phyloP scores from a whole-genome alignment of 2,329 filamentous ascomycete species.

The Talaromyces sp. region DNA sequence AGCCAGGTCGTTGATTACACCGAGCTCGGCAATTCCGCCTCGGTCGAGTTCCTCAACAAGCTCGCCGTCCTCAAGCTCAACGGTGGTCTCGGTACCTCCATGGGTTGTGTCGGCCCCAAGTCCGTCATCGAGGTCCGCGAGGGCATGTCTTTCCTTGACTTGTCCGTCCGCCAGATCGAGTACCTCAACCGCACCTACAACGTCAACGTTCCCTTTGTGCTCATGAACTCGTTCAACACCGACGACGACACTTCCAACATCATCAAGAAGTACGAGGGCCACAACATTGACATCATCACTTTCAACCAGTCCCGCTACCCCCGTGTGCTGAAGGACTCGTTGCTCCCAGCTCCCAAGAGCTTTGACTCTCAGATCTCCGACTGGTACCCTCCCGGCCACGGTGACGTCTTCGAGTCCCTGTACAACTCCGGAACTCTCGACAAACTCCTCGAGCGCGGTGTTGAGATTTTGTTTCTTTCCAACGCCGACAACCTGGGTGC shows the following conservation, averaged over 20 bases:
- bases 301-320: slow-evolving; percentile 99
- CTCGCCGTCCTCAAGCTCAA: slow-evolving; percentile 98
- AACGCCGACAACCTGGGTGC: slow-evolving; percentile 98
- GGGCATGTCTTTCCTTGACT: slow-evolving; percentile 99
- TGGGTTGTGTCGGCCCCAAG: slow-evolving; percentile 99
- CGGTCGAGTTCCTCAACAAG: slow-evolving; percentile 92
- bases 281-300: slow-evolving; percentile 98
- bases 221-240: slow-evolving; percentile 99
- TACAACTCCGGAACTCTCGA: slow-evolving; percentile 99
- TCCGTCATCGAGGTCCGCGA: slow-evolving; percentile 99
- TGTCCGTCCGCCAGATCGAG: slow-evolving; percentile 98
- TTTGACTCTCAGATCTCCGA: slow-evolving; percentile 82
- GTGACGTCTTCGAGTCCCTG: slow-evolving; percentile 98
- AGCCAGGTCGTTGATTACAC: slow-evolving; percentile 95
- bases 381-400: slow-evolving; percentile 98
- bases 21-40: slow-evolving; percentile 80
- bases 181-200: slow-evolving; percentile 97
- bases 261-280: slow-evolving; percentile 99
- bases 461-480: slow-evolving; percentile 97
- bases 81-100: slow-evolving; percentile 96
- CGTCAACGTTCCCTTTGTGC: slow-evolving; percentile 94
- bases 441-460: slow-evolving; percentile 87
- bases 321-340: slow-evolving; percentile 95
- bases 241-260: slow-evolving; percentile 97
- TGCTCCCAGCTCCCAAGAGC: slow-evolving; percentile 88